Conservation (phyloP, 1,139 yeast species). For the Candida albicans region DNA sequence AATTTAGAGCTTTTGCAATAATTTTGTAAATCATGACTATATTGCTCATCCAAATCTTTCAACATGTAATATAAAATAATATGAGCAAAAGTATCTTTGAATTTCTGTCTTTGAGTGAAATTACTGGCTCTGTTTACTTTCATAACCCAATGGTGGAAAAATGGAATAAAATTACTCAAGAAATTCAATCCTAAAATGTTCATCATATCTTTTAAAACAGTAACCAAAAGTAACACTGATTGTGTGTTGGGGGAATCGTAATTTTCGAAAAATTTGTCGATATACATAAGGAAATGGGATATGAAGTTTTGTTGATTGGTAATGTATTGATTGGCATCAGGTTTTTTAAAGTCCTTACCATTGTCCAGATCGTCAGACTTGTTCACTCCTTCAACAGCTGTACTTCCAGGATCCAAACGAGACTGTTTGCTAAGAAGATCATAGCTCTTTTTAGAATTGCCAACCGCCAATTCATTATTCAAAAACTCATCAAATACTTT, state of each 20-base stretch:
- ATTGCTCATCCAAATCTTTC: conserved; percentile 29
- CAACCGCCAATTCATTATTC: conserved; percentile 28
- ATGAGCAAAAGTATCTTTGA: conserved; percentile 40
- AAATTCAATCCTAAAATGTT: conserved; percentile 47
- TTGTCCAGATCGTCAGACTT: conserved; percentile 16
- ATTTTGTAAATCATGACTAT: conserved; percentile 26
- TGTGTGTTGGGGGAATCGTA: conserved; percentile 24
- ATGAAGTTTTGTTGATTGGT: conserved; percentile 38
- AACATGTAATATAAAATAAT: conserved; percentile 28
- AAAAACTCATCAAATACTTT: conserved; percentile 36
- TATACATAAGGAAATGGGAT: conserved; percentile 32
- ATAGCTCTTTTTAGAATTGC: conserved; percentile 5
- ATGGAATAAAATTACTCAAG: conserved; percentile 46
- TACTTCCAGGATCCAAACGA: conserved; percentile 11
- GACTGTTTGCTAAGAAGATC: conserved; percentile 10
- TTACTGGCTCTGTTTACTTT: conserved; percentile 17
- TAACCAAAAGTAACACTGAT: conserved; percentile 24
- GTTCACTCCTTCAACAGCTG: conserved; percentile 9
- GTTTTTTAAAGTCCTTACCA: conserved; percentile 26
- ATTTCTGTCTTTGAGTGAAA: conserved; percentile 15
- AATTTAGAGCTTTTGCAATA: conserved; percentile 29
- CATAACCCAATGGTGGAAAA: conserved; percentile 48
- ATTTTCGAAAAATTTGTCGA: conserved; percentile 31
- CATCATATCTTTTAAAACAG: conserved; percentile 30
- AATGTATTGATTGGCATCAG: conserved; percentile 41